These are phyloP conservation scores for Liquidambar formosana DNA, from an alignment of 164 flowering plant species.

Conservation along the genomic window DNA sequence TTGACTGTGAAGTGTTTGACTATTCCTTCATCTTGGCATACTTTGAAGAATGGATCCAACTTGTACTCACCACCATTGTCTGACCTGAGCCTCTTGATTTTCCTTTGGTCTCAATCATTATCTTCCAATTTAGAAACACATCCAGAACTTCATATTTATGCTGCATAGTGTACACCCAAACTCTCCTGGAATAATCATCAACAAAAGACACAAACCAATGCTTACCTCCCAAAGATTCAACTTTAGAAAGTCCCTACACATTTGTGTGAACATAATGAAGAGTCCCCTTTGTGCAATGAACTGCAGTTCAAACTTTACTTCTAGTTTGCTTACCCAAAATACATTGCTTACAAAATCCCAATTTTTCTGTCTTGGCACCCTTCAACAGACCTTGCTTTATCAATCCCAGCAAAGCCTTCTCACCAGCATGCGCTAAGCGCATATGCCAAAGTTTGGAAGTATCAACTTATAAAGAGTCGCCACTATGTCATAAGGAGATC, in stretches of 20 bases:
- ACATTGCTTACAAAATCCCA: slow-evolving; percentile 3
- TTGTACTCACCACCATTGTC: slow-evolving; percentile 19
- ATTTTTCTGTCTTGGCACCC: not conserved
- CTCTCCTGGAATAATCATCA: slow-evolving; percentile 8
- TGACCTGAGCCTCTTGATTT: slow-evolving; percentile 8
- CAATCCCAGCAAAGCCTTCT: not conserved
- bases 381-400: not conserved
- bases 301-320: not conserved
- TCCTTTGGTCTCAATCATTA: slow-evolving; percentile 13
- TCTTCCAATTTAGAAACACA: slow-evolving; percentile 10
- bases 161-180: slow-evolving; percentile 12
- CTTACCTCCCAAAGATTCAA: slow-evolving; percentile 11
- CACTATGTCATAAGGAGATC: too few relatives aligned
- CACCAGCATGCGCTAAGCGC: not conserved
- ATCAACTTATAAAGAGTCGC: not conserved
- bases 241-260: slow-evolving; percentile 4
- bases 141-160: slow-evolving; percentile 6
- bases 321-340: not conserved
- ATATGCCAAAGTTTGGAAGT: not conserved
- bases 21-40: slow-evolving; percentile 12
- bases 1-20: slow-evolving; percentile 16
- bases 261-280: slow-evolving; percentile 9
- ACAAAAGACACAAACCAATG: slow-evolving; percentile 7
- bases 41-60: not conserved
- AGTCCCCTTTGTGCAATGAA: not conserved